A percentile compares a stretch with the other conserved stretches of the same genome.
phyloP scores from a whole-genome alignment of 1,139 yeast genomes.

The Taphrina sp. region DNA sequence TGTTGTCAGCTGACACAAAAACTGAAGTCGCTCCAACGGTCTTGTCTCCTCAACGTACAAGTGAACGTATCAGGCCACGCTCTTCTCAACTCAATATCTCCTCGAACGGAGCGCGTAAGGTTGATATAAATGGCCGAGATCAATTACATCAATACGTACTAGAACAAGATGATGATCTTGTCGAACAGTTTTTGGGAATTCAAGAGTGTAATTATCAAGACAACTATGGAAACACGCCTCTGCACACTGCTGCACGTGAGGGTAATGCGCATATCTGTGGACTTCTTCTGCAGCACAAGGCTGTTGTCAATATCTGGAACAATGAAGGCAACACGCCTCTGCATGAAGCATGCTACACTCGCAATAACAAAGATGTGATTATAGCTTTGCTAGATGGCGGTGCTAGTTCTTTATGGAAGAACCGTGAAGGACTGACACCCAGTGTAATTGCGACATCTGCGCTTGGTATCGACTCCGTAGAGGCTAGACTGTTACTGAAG shows the following conservation, averaged over 20 bases:
- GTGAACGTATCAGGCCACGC: slow-evolving; percentile 13
- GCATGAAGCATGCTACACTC: slow-evolving; percentile 17
- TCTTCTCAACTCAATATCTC: slow-evolving; percentile 14
- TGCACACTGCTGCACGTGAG: slow-evolving; percentile 25
- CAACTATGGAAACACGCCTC: slow-evolving; percentile 18
- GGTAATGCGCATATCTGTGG: slow-evolving; percentile 26
- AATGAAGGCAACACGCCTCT: slow-evolving; percentile 19
- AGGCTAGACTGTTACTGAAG: neutral
- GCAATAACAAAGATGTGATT: slow-evolving; percentile 19
- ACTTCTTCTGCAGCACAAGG: slow-evolving; percentile 10
- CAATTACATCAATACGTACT: slow-evolving; percentile 23
- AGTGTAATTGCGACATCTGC: neutral
- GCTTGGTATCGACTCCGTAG: neutral
- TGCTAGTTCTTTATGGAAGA: slow-evolving; percentile 9
- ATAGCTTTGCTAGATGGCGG: slow-evolving; percentile 25
- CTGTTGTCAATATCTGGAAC: slow-evolving; percentile 19
- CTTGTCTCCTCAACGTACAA: slow-evolving; percentile 24
- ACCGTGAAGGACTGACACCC: slow-evolving; percentile 5
- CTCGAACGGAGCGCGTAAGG: slow-evolving; percentile 21
- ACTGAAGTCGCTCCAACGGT: neutral
- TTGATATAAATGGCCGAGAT: slow-evolving; percentile 22
- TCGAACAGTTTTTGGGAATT: slow-evolving; percentile 26
- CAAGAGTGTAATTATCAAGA: slow-evolving; percentile 27
- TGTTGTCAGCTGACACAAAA: neutral
- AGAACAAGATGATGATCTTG: slow-evolving; percentile 25